Conservation (phyloP, 2,329 filamentous ascomycete species). For the Bimuria novae-zelandiae region DNA sequence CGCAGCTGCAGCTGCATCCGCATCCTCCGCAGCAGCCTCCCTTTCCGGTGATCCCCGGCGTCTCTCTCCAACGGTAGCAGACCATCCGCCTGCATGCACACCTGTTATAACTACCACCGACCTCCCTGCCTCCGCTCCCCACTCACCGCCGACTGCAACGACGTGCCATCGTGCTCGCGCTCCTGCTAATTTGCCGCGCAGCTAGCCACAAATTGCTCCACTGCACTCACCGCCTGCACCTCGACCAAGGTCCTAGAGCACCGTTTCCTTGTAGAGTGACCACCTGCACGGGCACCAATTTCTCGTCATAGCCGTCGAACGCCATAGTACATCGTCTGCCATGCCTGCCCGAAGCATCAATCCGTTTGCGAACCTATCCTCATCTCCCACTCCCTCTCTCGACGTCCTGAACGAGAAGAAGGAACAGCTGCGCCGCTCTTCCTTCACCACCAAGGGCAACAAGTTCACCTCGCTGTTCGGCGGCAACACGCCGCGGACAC, state of each 20-base stretch:
- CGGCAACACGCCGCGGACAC: constrained; percentile 76
- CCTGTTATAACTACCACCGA: constrained; percentile 1
- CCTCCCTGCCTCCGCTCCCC: constrained; percentile 5
- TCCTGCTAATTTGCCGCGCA: constrained; percentile 23
- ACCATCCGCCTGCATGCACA: constrained; percentile 12
- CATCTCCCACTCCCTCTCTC: constrained; percentile 55
- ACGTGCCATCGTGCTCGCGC: background rate
- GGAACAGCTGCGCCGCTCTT: constrained; percentile 53
- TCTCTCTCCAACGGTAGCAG: constrained; percentile 20
- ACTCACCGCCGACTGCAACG: background rate
- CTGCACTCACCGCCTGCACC: constrained; percentile 23
- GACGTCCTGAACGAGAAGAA: constrained; percentile 60
- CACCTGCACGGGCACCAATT: constrained; percentile 3
- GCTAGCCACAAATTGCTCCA: constrained; percentile 13
- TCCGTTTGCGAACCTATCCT: constrained; percentile 60
- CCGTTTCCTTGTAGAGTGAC: background rate
- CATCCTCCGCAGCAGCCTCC: constrained; percentile 28
- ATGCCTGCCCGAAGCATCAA: constrained; percentile 68
- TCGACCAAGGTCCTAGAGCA: constrained; percentile 1
- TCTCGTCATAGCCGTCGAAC: background rate
- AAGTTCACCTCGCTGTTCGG: constrained; percentile 82
- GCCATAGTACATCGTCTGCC: constrained; percentile 34
- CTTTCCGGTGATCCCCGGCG: constrained; percentile 32
- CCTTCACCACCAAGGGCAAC: constrained; percentile 67
- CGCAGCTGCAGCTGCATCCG: constrained; percentile 15